A percentile compares a stretch with the other conserved stretches of the same genome.
These are phyloP conservation scores for Kondoa subrosea DNA, from an alignment of 768 basidiomycete genomes.

Conservation along the genomic window DNA sequence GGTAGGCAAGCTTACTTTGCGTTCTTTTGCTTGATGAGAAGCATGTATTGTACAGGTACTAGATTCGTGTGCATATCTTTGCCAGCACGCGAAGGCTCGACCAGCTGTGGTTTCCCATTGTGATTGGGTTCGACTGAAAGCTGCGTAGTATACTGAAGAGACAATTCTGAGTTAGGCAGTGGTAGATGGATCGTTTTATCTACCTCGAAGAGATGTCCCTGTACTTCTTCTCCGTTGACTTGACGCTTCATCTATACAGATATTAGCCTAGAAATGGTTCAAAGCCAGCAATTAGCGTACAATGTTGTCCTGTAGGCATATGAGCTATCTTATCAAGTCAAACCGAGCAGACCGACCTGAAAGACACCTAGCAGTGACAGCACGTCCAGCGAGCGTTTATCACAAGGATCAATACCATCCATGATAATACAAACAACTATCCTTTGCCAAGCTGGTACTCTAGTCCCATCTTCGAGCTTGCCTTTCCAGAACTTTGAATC, in stretches of 20 bases:
- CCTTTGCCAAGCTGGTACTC: constrained; percentile 50
- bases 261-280: neutral
- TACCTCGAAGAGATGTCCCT: constrained; percentile 86
- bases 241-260: constrained; percentile 24
- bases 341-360: constrained; percentile 24
- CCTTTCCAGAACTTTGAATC: constrained; percentile 84
- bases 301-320: neutral
- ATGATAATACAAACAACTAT: constrained; percentile 49
- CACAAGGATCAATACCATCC: constrained; percentile 86
- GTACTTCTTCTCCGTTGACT: constrained; percentile 44
- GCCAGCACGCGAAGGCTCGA: constrained; percentile 54
- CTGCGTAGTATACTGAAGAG: constrained; percentile 92
- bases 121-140: constrained; percentile 47
- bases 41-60: constrained; percentile 42
- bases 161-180: neutral
- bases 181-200: constrained; percentile 13
- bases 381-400: constrained; percentile 42
- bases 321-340: neutral
- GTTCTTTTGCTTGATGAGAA: constrained; percentile 43
- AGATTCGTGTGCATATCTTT: constrained; percentile 72
- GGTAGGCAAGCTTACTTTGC: constrained; percentile 96
- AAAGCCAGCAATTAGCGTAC: neutral
- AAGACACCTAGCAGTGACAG: constrained; percentile 22
- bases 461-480: constrained; percentile 58
- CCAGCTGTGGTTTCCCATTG: constrained; percentile 71